Base-by-base conservation (phyloP, 441 rosid species). In the Populus trichocarpa region DNA sequence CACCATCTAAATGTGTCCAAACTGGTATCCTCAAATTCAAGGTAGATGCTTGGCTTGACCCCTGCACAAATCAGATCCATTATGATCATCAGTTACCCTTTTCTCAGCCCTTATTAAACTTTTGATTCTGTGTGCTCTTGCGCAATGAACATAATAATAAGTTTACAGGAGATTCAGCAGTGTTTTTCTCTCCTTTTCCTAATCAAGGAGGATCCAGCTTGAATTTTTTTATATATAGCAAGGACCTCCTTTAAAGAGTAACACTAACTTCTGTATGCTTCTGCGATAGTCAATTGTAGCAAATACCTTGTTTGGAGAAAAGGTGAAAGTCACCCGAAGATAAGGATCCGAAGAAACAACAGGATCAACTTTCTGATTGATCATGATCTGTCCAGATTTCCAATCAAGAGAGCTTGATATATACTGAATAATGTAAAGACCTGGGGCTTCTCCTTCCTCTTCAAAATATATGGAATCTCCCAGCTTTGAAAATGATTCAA, bases 401-500 rank as follows among this genome's bases (percentile, higher is more conserved):
- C 99, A 96, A 26, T 91, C 85, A 23, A 92, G 82, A 74, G 90
- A 85, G 82, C 97, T 96, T 73, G 99, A 87, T 84, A 94, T 84
- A 65, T 90, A 94, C 76, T 96, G 99, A 69, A 83, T 90, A 77
- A 94, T 82, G 81, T 94, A 96, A 82, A 96, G 92, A 76, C 90
- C 84, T 23, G 96, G 97, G 82, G 73, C 42, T 8, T 80, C 79
- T 13, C 94, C 95, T 84, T 88, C 90, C 85, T 90, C 93, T 87
- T 94, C 93, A 76, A 94, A 96, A 72, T 93, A 96, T 69, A 96
- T 92, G 59, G 98, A 96, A 88, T 94, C 99, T 83, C 99, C 99
- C 65, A 94, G 87, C 86, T 96, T 96, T 32, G 99, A 91, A 84
- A 96, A 96, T 1, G 97, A 96, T 81, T 96, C 98, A 79, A 93